phyloP scores from a whole-genome alignment of 768 basidiomycete species.

The Kwoniella dendrophila region DNA sequence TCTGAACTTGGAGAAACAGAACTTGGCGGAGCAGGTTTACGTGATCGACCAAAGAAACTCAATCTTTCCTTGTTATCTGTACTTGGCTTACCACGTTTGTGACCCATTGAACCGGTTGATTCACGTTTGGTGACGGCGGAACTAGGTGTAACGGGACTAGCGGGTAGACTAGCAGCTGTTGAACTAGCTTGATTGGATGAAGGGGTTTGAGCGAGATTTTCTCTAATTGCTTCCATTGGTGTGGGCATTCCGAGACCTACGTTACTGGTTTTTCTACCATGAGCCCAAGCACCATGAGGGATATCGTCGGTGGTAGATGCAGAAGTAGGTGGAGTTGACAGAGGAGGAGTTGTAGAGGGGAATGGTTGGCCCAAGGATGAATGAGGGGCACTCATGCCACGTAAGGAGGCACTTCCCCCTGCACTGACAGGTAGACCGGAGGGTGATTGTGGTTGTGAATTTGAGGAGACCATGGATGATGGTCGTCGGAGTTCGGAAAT shows the following conservation, averaged over 20 bases:
- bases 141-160: constrained; percentile 48
- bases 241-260: constrained; percentile 18
- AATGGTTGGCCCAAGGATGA: constrained; percentile 28
- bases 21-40: constrained; percentile 72
- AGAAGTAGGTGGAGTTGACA: constrained; percentile 26
- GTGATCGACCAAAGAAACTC: constrained; percentile 77
- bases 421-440: constrained; percentile 14
- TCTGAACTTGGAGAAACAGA: constrained; percentile 26
- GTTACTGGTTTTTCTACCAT: constrained; percentile 36
- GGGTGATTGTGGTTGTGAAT: constrained; percentile 58
- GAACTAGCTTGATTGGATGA: constrained; percentile 27
- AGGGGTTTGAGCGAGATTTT: constrained; percentile 24
- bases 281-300: constrained; percentile 28
- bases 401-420: constrained; percentile 12
- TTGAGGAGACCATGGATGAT: constrained; percentile 60
- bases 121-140: constrained; percentile 42
- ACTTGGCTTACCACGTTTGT: constrained; percentile 52
- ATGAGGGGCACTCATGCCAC: constrained; percentile 43
- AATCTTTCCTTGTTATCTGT: constrained; percentile 56
- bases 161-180: constrained; percentile 39
- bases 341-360: constrained; percentile 30
- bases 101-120: constrained; percentile 50
- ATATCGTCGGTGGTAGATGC: constrained; percentile 22
- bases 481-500: constrained; percentile 81
- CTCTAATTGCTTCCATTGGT: constrained; percentile 43